Percentiles rank a stretch among this genome's conserved stretches.
phyloP scores from a whole-genome alignment of 352 stramenopile species.

The Globisporangium ultimum region DNA sequence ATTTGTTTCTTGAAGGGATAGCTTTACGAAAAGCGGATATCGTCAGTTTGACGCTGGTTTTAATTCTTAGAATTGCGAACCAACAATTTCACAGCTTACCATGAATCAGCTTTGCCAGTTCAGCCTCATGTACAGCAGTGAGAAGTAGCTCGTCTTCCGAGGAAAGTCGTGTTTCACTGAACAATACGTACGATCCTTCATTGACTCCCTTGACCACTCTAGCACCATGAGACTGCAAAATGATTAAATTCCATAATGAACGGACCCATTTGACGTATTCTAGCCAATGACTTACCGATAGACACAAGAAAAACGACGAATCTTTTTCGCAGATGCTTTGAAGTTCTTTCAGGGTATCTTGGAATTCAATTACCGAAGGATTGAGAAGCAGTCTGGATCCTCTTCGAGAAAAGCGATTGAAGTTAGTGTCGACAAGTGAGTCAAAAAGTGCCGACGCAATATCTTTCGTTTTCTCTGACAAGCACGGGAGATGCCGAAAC shows the following conservation, averaged over 20 bases:
- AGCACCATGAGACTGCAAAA: constrained; percentile 60
- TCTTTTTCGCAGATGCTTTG: constrained; percentile 30
- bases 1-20: constrained; percentile 64
- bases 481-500: constrained; percentile 50
- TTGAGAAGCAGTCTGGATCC: constrained; percentile 68
- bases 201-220: constrained; percentile 49
- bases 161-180: constrained; percentile 60
- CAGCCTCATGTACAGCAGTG: constrained; percentile 55
- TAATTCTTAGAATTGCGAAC: too few species aligned
- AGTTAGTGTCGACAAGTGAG: constrained; percentile 46
- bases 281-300: constrained; percentile 35
- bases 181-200: constrained; percentile 65
- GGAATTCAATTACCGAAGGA: constrained; percentile 80
- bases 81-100: constrained; percentile 22
- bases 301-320: constrained; percentile 59
- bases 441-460: constrained; percentile 50
- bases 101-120: constrained; percentile 59
- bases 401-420: constrained; percentile 42
- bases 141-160: constrained; percentile 71
- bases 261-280: not conserved
- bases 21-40: constrained; percentile 18
- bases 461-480: constrained; percentile 58
- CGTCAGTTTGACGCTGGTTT: not conserved
- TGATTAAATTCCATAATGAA: not conserved
- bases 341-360: constrained; percentile 70